phyloP scores from a whole-genome alignment of 2,329 filamentous ascomycete genomes.

The Truncatella angustata region DNA sequence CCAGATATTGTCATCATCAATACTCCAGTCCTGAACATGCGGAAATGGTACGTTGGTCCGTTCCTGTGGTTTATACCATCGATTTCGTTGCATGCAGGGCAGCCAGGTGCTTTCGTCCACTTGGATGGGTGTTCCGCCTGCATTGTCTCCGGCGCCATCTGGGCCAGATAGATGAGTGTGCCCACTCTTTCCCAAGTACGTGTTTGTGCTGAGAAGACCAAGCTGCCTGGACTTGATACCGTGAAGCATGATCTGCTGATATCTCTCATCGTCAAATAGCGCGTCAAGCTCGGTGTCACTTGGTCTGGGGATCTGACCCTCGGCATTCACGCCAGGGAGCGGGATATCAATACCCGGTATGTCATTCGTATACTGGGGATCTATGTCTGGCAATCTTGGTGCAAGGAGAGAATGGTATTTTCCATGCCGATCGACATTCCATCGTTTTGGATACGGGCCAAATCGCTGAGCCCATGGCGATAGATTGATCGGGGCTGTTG shows the following conservation, averaged over 20 bases:
- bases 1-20: not conserved
- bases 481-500: too few relatives aligned
- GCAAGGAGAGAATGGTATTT: not conserved
- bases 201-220: not conserved
- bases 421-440: not conserved
- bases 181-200: not conserved
- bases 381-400: not conserved
- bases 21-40: not conserved
- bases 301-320: not conserved
- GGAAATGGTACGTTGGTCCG: not conserved
- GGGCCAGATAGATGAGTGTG: not conserved
- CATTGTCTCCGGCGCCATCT: not conserved
- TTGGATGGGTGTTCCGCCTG: not conserved
- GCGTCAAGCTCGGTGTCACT: not conserved
- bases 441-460: not conserved
- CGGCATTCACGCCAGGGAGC: too few relatives aligned
- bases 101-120: not conserved
- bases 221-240: not conserved
- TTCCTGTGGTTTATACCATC: not conserved
- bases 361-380: not conserved
- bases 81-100: not conserved
- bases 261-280: not conserved
- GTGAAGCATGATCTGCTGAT: not conserved
- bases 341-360: not conserved
- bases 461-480: constrained; percentile 1